Evolutionary conservation across 495 filamentous ascomycete genomes (phyloP), one percentile per base, ranked within the genome.

Genomic region (Tuber umbilicatum): DNA sequence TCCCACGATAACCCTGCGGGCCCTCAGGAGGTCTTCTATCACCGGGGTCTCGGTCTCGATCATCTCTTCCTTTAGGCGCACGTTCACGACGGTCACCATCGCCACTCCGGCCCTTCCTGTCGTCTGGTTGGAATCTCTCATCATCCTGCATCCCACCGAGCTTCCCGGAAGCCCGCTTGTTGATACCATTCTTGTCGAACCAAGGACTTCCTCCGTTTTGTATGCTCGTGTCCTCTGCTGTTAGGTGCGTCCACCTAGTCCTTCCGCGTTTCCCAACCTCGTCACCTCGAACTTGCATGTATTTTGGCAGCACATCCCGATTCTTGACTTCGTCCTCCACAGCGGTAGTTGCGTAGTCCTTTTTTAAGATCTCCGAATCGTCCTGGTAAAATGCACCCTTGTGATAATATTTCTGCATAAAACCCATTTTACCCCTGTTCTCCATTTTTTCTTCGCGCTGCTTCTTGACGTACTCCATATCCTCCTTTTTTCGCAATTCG

Each of bases 341-440:
- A 41, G 87, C 83, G 10, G 90, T 94, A 84, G 81, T 88, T 84
- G 81, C 90, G 90, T 77, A 98, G 83, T 37, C 90, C 92, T 82
- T 91, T 87, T 79, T 90, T 88, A 72, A 86, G 84, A 80, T 94
- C 76, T 91, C 89, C 41, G 88, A 86, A 76, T 94, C 93, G 55
- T 94, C 93, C 73, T 90, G 90, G 85, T 91, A 98, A 85, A 97
- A 99, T 38, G 95, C 95, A 70, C 95, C 95, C 86, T 94, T 94
- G 86, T 99, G 95, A 83, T 91, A 93, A 84, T 97, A 98, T 83
- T 94, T 94, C 83, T 97, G 94, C 92, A 98, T 92, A 83, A 89
- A 97, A 1, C 87, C 87, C 86, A 94, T 92, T 86, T 97, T 91
- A 60, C 94, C 95, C 47, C 90, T 90, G 45, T 85, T 85, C 27